Conservation (phyloP, 2,329 filamentous ascomycete genomes). For the Diplocarpon mali region DNA sequence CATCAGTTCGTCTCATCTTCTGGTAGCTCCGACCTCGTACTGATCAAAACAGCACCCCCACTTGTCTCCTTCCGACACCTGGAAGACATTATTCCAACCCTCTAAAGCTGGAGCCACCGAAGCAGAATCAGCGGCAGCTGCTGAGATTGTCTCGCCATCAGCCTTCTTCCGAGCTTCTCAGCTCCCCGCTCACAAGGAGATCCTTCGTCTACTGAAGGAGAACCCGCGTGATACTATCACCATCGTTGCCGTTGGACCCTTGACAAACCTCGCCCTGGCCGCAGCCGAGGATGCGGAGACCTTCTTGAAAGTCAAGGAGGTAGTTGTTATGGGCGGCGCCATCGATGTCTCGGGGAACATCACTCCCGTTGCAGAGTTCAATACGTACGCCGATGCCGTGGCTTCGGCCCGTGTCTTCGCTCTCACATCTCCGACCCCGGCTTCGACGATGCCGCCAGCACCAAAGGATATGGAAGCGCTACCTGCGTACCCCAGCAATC, state of each 20-base stretch:
- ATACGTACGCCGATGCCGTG: conserved; percentile 79
- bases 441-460: conserved; percentile 68
- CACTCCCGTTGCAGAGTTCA: conserved; percentile 84
- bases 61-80: conserved; percentile 61
- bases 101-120: conserved; percentile 35
- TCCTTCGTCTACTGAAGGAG: conserved; percentile 72
- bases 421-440: conserved; percentile 61
- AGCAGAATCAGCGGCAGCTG: conserved; percentile 29
- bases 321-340: conserved; percentile 91
- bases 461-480: conserved; percentile 40
- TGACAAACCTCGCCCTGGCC: conserved; percentile 88
- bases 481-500: conserved; percentile 49
- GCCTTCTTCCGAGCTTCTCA: conserved; percentile 66
- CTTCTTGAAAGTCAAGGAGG: conserved; percentile 79
- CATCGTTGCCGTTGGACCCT: conserved; percentile 79
- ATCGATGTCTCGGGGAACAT: conserved; percentile 73
- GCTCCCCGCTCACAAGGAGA: conserved; percentile 67
- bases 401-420: conserved; percentile 69
- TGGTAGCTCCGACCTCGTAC: background rate
- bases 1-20: conserved; percentile 31
- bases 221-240: conserved; percentile 76
- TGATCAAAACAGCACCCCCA: conserved; percentile 49
- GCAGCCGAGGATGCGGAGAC: conserved; percentile 81
- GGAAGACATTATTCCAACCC: conserved; percentile 55
- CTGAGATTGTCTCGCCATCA: conserved; percentile 25